These are phyloP conservation scores for Fusarium heterosporum DNA, from an alignment of 2,329 filamentous ascomycete genomes.

Conservation along the genomic window DNA sequence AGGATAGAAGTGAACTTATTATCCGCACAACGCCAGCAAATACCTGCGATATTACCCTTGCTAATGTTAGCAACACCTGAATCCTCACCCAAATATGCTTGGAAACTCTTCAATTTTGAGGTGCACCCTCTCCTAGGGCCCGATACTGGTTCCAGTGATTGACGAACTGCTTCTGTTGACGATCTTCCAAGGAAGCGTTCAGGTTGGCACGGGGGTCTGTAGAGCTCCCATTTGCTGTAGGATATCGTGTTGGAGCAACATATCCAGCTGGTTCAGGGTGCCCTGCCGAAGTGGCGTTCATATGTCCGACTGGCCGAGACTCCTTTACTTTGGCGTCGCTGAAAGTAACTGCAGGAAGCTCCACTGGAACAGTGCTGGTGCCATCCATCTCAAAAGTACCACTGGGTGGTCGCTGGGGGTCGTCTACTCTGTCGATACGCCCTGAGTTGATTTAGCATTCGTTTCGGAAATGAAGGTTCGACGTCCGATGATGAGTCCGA, in stretches of 20 bases:
- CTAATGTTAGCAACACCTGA: constrained; percentile 4
- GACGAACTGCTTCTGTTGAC: constrained; percentile 49
- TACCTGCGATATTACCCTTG: constrained; percentile 26
- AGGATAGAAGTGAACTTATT: constrained; percentile 39
- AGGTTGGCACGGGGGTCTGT: constrained; percentile 53
- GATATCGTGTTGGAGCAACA: constrained; percentile 9
- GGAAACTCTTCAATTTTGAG: constrained; percentile 6
- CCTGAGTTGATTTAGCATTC: constrained; percentile 46
- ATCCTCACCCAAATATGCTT: background rate
- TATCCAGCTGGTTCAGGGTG: constrained; percentile 21
- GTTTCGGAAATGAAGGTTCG: constrained; percentile 5
- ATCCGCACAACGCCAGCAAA: constrained; percentile 42
- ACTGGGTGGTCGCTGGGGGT: constrained; percentile 44
- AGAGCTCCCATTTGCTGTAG: constrained; percentile 24
- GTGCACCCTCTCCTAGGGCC: constrained; percentile 25
- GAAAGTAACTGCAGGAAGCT: constrained; percentile 49
- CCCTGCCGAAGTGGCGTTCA: constrained; percentile 4
- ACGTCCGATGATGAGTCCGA: constrained; percentile 5
- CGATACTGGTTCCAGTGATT: constrained; percentile 56
- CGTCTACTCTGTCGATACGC: constrained; percentile 49
- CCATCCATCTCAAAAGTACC: constrained; percentile 56
- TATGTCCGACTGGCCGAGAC: constrained; percentile 12
- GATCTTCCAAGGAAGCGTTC: constrained; percentile 48
- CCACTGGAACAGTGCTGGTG: constrained; percentile 48
- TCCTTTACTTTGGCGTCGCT: constrained; percentile 16